Evolutionary conservation across 2,329 filamentous ascomycete species (phyloP).

Genomic region (Penicillium sp.): DNA sequence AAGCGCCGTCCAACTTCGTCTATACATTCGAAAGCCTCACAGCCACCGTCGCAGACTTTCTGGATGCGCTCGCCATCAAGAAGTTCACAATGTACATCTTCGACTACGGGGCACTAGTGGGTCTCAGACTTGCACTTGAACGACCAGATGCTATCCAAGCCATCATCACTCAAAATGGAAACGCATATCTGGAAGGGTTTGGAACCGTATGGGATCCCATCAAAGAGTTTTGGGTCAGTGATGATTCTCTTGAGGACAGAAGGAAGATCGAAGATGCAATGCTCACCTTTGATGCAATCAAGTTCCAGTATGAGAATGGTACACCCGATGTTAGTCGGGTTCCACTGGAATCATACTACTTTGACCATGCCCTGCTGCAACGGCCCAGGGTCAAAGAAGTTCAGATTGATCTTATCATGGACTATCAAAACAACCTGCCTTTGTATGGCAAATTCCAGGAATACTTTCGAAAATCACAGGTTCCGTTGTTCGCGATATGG

Average conservation of each 20-base stretch:
- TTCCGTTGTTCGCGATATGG: conserved; percentile 61
- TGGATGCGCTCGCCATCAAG: conserved; percentile 49
- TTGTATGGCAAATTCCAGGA: conserved; percentile 60
- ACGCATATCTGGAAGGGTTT: conserved; percentile 61
- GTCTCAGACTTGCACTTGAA: conserved; percentile 55
- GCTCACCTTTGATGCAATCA: conserved; percentile 44
- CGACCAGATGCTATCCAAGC: conserved; percentile 52
- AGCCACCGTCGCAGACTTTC: conserved; percentile 51
- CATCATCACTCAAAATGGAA: conserved; percentile 63
- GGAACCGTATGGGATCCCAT: conserved; percentile 56
- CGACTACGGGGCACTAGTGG: conserved; percentile 63
- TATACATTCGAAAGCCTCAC: conserved; percentile 60
- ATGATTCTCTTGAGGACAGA: conserved; percentile 36
- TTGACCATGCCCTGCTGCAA: conserved; percentile 57
- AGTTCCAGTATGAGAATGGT: conserved; percentile 50
- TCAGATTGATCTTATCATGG: conserved; percentile 60
- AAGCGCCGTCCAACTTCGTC: conserved; percentile 48
- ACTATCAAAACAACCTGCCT: conserved; percentile 58
- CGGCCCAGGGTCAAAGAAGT: conserved; percentile 54
- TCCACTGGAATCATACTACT: conserved; percentile 50
- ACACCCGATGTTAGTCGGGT: conserved; percentile 37
- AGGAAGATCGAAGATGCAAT: conserved; percentile 36
- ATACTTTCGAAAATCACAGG: conserved; percentile 54
- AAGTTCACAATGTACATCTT: conserved; percentile 62
- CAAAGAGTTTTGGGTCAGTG: conserved; percentile 49